Base-by-base conservation (phyloP, 1,284 basidiomycete genomes). In the Boletellus sp. region DNA sequence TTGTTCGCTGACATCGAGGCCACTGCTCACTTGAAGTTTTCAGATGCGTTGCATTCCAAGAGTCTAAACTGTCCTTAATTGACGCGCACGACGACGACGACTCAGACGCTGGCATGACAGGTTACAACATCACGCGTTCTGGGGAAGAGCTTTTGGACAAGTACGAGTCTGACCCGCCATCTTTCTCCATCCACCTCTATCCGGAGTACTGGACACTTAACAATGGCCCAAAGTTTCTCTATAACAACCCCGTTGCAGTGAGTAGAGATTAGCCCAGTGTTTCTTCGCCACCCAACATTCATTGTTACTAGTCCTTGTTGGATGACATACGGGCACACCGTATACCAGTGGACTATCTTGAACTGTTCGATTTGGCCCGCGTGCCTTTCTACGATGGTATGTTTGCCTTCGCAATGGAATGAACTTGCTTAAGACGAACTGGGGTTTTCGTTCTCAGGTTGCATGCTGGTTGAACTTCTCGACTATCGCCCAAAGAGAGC, bases 331-430 rank as follows among this genome's bases (percentile, higher is more conserved):
- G 86, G 42, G 82, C 84, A 10, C 81, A 86, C 59, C 78, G 86
- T 41, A 89, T 91, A 74, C 89, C 89, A 15, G 82, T 85, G 26
- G 89, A 91, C 70, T 89, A 89, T 63, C 73, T 91, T 8, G 84
- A 89, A 58, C 69, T 89, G 36, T 89, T 91, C 58, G 85, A 91
- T 56, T 68, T 76, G 18, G 80, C 81, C 8, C 75, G 75, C 50
- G 75, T 89, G 4, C 85, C 85, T 16, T 91, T 89, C 67, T 91
- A 90, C 65, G 86, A 91, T 64, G 89, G 89, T 89, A 43, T 28
- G 58, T 63, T 43, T 41, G 30, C 10, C 36, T 15, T 32, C 1
- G 30, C 40, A 28, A 41, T 43, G 19, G 30, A 41, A 35, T 22
- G 21, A 32, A 47, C 41, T 32, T 47, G 5, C 33, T 36, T 12